These are phyloP conservation scores for Eucalyptus lansdowneana DNA, from an alignment of 345 rosid species.

Conservation along the genomic window DNA sequence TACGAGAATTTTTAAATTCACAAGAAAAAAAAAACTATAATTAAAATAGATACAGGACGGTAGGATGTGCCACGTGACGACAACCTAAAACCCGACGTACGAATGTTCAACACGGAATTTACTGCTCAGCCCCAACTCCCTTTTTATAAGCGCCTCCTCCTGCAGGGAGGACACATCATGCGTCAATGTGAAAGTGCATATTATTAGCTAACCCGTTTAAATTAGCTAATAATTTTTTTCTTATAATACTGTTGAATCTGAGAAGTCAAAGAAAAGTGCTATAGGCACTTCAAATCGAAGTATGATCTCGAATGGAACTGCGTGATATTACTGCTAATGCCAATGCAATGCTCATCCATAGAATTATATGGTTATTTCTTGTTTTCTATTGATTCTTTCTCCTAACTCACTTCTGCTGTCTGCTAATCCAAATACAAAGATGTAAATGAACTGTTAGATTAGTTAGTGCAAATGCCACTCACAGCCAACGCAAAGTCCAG, in stretches of 20 bases:
- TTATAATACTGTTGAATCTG: background rate
- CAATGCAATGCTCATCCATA: background rate
- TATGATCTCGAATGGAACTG: background rate
- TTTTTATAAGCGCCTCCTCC: too few species aligned
- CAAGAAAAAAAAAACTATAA: too few species aligned
- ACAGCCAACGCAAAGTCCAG: background rate
- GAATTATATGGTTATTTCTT: background rate
- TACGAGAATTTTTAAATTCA: too few species aligned
- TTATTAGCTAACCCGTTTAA: too few species aligned
- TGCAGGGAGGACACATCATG: too few species aligned
- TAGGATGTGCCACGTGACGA: too few species aligned
- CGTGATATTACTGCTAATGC: background rate
- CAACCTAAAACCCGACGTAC: too few species aligned
- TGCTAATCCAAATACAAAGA: background rate
- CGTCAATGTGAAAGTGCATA: too few species aligned
- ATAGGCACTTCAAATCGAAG: background rate
- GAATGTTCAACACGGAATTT: too few species aligned
- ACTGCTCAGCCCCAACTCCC: too few species aligned
- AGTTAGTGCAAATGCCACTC: background rate
- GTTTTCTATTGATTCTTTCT: background rate
- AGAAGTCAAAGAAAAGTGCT: background rate
- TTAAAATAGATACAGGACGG: too few species aligned
- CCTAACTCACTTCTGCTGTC: background rate
- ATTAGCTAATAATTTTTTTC: too few species aligned
- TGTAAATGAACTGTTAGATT: background rate